Evolutionary conservation across 2,329 filamentous ascomycete genomes (phyloP).

Genomic region (Sarocladium strictum): DNA sequence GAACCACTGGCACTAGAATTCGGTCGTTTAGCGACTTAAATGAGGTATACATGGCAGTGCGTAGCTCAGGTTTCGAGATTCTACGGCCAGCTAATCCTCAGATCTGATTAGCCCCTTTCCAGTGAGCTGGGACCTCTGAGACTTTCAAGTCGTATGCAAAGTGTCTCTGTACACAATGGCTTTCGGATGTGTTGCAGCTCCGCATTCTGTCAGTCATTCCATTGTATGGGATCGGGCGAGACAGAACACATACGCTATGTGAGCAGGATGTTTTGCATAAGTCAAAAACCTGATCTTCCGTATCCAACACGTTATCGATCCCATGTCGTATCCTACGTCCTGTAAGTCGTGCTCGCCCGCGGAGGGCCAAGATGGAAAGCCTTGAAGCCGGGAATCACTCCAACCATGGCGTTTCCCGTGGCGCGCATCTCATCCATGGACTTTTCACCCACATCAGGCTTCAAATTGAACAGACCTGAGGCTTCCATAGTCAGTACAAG

Average conservation of each 20-base stretch:
- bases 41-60: too few relatives aligned
- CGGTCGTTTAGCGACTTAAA: too few relatives aligned
- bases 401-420: not conserved
- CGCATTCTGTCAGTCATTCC: not conserved
- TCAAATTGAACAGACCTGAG: slow-evolving; percentile 13
- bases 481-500: not conserved
- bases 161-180: slow-evolving; percentile 12
- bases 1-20: too few relatives aligned
- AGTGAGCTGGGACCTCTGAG: not conserved
- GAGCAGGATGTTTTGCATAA: slow-evolving; percentile 15
- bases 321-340: slow-evolving; percentile 15
- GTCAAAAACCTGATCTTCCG: slow-evolving; percentile 14
- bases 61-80: too few relatives aligned
- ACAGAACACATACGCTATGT: slow-evolving; percentile 10
- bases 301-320: slow-evolving; percentile 15
- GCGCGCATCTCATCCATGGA: slow-evolving; percentile 1
- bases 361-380: slow-evolving; percentile 10
- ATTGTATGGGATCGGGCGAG: not conserved
- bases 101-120: not conserved
- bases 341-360: slow-evolving; percentile 12
- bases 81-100: too few relatives aligned
- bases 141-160: slow-evolving; percentile 14
- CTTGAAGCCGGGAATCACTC: not conserved
- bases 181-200: slow-evolving; percentile 12
- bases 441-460: slow-evolving; percentile 7